Evolutionary conservation across 164 flowering plant species (phyloP), one percentile per base, ranked within the genome.

Genomic region (Liriodendron chinense): DNA sequence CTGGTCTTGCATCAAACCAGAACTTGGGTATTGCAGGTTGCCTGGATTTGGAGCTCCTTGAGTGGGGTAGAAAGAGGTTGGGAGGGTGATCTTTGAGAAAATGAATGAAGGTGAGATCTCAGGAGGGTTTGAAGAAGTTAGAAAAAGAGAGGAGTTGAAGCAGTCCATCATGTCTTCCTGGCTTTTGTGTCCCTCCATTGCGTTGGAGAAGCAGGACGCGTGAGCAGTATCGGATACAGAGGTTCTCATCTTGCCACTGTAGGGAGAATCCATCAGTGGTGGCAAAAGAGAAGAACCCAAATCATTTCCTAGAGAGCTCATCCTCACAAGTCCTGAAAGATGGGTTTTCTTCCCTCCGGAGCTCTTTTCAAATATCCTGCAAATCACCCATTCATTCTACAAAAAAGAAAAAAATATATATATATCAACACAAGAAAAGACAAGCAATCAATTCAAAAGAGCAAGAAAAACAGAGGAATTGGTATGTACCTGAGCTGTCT

Each of bases 371-470:
- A 94, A 96, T 6, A 96, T 86, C 84, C 99, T 87, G 78, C 92
- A 83, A n/a, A 94, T 90, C 76, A 92, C 98, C 99, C 99, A 96
- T 73, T 96, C 99, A 79, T 92, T 92, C 99, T 96, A 86, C 80
- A 83, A 57, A 67, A 56, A 5, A 28, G 28, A 75, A 16, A 72
- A 24, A 16, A 18, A 76, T 50, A 28, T 6, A 68, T 65, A 47
- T 5, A 77, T 0, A 71, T 28, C 65, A 72, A 65, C 47, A 49
- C 74, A 70, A 73, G 47, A 77, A 66, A 71, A 20, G 62, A 69
- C 22, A 18, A 67, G 61, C 65, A 57, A 68, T 3, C 1, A 12
- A 24, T 28, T 21, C 48, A 53, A 22, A 43, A 64, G 50, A 43
- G 14, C 21, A 3, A 62, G 68, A 65, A 59, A 65, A 23, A 34